Base-by-base conservation (phyloP, 2,329 filamentous ascomycete species). In the Beauveria sp. region DNA sequence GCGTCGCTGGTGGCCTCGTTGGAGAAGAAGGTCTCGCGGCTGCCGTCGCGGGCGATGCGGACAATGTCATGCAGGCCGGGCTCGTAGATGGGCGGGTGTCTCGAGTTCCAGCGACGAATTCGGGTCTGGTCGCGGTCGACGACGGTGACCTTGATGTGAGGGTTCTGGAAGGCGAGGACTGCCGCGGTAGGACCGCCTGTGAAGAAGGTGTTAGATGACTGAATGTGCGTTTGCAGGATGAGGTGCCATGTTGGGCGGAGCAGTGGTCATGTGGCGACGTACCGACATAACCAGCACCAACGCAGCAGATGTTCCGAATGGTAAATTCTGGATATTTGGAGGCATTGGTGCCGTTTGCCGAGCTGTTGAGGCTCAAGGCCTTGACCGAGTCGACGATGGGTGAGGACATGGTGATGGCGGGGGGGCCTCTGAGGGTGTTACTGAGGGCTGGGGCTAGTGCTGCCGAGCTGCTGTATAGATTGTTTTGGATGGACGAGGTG, bases 231-330 rank as follows among this genome's bases (percentile, higher is more conserved):
- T 62, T 55, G 48, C 24, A 6, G 5, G 30, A 14, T 5, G 34
- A 16, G 6, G 10, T 10, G 52, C 12, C 50, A 26, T 43, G 34
- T 26, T 28, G 55, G 8, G 34, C 1, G 55, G 57, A 24, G 53
- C 50, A 28, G 44, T 58, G 44, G 18, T 22, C 40, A 8, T 9
- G 47, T 20, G 20, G 20, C 14, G 30, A 78, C 85, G 68, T 79
- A 90, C 86, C 87, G 65, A 91, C 86, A 71, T 91, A 91, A 66
- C 88, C 88, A 66, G 88, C 88, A 55, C 88, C 88, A 64, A 91
- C 84, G 70, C 86, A 90, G 73, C 88, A 90, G 57, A 91, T 85
- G 68, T 83, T 86, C 67, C 75, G 76, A 44, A 87, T 72, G 55
- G 69, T 66, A 66, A 74, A 70, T 53, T 67, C 68, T 30, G 63